Base-by-base conservation (phyloP, 306 rosid species). In the Comarum palustre region DNA sequence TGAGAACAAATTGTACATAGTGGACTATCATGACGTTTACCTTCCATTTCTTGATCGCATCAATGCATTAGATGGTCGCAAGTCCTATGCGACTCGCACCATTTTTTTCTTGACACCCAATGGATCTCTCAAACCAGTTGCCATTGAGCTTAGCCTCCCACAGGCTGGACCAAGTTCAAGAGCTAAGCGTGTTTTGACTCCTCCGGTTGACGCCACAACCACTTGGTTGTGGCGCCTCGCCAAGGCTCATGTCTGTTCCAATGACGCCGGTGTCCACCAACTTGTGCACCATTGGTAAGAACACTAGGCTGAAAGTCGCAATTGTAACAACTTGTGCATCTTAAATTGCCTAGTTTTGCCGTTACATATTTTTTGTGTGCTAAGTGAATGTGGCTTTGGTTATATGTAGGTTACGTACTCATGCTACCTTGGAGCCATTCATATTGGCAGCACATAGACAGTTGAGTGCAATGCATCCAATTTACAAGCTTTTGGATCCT, bases 201-300 rank as follows among this genome's bases (percentile, higher is more conserved):
- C 95, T 14, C 86, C 95, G 1, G 71, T 68, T 1, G 97, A 94
- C 59, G 99, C 99, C 15, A 88, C 99, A 2, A 66, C 89, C 73
- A 87, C 81, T 66, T 94, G 99, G 99, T 19, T 58, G 22, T 94
- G 99, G 99, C 90, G 86, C 81, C 92, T 94, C 58, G 99, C 99
- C 24, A 94, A 94, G 84, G 90, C 97, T 5, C 99, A 94, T 38
- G 95, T 89, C 39, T 85, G 92, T 76, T 69, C 94, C 82, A 94
- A 94, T 29, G 99, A 94, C 43, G 96, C 93, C 1, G 99, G 99
- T 10, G 96, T 91, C 36, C 99, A 94, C 84, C 99, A 94, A 80
- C 99, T 94, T 32, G 86, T 85, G 19, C 86, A 94, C 80, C 99
- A 94, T 82, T 94, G 97, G 99, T 93, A 83, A 57, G 84, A 22